Percentiles rank a stretch among this genome's conserved stretches.
Evolutionary conservation across 1,284 basidiomycete species (phyloP).

Genomic region (Sphaerobolus stellatus): DNA sequence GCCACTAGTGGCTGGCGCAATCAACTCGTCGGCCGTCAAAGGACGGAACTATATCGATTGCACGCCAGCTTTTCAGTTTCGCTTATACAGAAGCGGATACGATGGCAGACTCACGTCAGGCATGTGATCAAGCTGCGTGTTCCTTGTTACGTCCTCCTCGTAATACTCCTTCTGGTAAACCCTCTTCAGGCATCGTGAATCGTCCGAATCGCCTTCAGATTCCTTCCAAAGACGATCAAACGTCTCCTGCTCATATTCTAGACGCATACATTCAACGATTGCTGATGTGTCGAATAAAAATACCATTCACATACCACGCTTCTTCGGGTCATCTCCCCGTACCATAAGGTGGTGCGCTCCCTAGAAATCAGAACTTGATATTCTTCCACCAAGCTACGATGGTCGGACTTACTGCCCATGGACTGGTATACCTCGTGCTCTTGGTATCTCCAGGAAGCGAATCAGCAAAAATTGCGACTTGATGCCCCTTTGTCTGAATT

Average conservation of each 20-base stretch:
- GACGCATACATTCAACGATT: not conserved
- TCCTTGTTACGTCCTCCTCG: slow-evolving; percentile 38
- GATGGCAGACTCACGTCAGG: slow-evolving; percentile 54
- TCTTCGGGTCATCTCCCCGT: slow-evolving; percentile 45
- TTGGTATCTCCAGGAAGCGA: slow-evolving; percentile 65
- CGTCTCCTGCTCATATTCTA: slow-evolving; percentile 55
- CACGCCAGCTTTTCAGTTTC: not conserved
- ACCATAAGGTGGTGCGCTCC: slow-evolving; percentile 70
- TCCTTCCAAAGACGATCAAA: slow-evolving; percentile 70
- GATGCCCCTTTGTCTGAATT: slow-evolving; percentile 57
- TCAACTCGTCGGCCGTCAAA: slow-evolving; percentile 44
- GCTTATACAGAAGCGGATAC: not conserved
- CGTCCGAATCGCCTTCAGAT: slow-evolving; percentile 49
- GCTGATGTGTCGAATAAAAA: not conserved
- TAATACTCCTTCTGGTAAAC: slow-evolving; percentile 61
- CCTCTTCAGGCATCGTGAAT: slow-evolving; percentile 53
- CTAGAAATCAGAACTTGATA: slow-evolving; percentile 32
- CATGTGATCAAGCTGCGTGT: slow-evolving; percentile 54
- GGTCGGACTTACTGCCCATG: slow-evolving; percentile 64
- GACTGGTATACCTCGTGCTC: slow-evolving; percentile 67
- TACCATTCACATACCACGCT: slow-evolving; percentile 45
- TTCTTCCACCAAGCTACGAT: not conserved
- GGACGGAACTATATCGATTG: slow-evolving; percentile 45
- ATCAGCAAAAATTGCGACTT: slow-evolving; percentile 67
- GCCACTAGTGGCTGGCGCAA: slow-evolving; percentile 45